Conservation (phyloP, 2,329 filamentous ascomycete genomes). For the Chaetomiaceae sp. region DNA sequence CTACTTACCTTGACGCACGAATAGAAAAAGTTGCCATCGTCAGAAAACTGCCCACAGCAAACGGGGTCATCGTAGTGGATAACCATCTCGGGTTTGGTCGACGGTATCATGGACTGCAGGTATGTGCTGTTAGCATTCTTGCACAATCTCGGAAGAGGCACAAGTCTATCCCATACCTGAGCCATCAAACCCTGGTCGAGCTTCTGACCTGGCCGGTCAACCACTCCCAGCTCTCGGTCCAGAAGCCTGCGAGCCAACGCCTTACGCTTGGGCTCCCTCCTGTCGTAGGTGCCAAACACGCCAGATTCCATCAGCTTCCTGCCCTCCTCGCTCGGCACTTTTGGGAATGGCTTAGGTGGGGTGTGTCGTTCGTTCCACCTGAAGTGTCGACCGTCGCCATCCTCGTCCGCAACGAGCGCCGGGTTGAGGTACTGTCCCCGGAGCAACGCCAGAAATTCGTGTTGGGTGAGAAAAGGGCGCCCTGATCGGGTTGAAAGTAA, state of each 20-base stretch:
- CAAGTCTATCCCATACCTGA: slow-evolving; percentile 47
- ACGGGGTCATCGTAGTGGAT: slow-evolving; percentile 82
- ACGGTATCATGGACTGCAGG: slow-evolving; percentile 70
- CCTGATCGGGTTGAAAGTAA: slow-evolving; percentile 1
- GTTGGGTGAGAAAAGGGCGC: slow-evolving; percentile 20
- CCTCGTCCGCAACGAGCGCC: slow-evolving; percentile 22
- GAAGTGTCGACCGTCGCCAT: slow-evolving; percentile 31
- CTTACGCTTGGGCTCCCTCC: slow-evolving; percentile 44
- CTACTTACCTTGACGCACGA: slow-evolving; percentile 21
- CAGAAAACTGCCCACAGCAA: slow-evolving; percentile 94
- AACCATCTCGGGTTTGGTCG: slow-evolving; percentile 73
- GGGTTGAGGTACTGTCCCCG: slow-evolving; percentile 23
- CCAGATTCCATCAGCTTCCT: slow-evolving; percentile 76
- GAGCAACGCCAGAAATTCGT: slow-evolving; percentile 25
- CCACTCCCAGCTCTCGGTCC: slow-evolving; percentile 75
- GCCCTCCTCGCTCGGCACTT: slow-evolving; percentile 75
- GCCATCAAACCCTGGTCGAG: slow-evolving; percentile 62
- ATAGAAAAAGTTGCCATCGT: slow-evolving; percentile 94
- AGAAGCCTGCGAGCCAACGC: slow-evolving; percentile 67
- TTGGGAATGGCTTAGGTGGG: slow-evolving; percentile 63
- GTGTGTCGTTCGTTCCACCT: slow-evolving; percentile 39
- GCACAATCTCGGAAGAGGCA: not conserved
- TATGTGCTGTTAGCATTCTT: slow-evolving; percentile 17
- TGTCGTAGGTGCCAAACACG: slow-evolving; percentile 66
- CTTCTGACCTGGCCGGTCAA: slow-evolving; percentile 52